Evolutionary conservation across 208 protist species (phyloP), one percentile per base, ranked within the genome.

Genomic region (Crithidia acanthocephali): DNA sequence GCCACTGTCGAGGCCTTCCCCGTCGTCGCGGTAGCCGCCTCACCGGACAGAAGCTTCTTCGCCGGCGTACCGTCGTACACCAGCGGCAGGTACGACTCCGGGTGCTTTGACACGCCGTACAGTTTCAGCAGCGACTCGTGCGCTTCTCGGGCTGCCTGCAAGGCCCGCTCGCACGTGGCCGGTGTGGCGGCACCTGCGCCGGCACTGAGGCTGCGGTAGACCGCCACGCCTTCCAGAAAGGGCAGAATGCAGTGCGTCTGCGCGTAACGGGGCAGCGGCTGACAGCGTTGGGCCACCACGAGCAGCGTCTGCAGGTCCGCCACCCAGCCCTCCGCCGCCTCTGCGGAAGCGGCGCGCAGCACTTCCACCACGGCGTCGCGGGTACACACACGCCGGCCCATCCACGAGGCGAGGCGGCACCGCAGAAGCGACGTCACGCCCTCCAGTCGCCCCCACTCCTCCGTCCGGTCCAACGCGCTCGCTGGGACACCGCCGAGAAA

Each of bases 381-480:
- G 30, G 72, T 77, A 64, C 64, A 72, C 27, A 67, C 72, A 2
- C 63, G 25, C 15, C 73, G 57, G 33, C 78, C 74, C 23, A 80
- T 68, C 68, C 84, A 63, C 13, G 72, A 83, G 23, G 42, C 58
- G 8, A 94, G 70, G 30, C 85, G 85, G 42, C 80, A 83, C 33
- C 71, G 72, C 30, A 91, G 47, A 23, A 94, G 79, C 25, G 74
- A 77, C 64, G 79, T 90, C n/a, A 88, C 74, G 32, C 89, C 89
- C 32, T 82, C 79, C 42, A 84, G 74, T n/a, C 84, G 80, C 65
- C 83, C 80, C 57, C 69, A 81, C 75, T 88, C 84, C 18, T 66
- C 77, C 22, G 40, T 42, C 1, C 52, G 61, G 44, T 63, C 74
- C 28, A 94, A 80, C 2, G 68, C 25, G 47, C 76, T 85, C 61